phyloP scores from a whole-genome alignment of 345 rosid genomes.

The Kandelia obovata region DNA sequence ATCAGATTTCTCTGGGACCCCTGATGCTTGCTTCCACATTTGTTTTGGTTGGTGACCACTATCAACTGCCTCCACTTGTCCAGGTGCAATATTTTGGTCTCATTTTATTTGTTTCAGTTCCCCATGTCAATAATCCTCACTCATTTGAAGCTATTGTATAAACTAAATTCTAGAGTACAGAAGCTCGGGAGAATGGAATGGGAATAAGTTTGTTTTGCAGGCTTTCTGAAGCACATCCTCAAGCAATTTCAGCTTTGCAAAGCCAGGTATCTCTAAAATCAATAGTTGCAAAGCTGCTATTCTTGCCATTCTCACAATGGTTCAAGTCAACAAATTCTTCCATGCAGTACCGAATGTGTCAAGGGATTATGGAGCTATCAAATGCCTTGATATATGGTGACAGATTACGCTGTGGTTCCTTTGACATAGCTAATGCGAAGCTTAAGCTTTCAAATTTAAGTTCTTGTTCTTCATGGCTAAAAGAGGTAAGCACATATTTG shows the following conservation, averaged over 20 bases:
- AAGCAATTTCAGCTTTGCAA: constrained; percentile 88
- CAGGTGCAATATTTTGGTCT: constrained; percentile 44
- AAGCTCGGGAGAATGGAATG: constrained; percentile 94
- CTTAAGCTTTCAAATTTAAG: constrained; percentile 48
- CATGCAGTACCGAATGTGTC: constrained; percentile 92
- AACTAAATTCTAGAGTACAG: constrained; percentile 53
- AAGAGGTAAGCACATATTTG: constrained; percentile 40
- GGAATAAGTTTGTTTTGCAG: constrained; percentile 93
- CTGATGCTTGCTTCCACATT: constrained; percentile 77
- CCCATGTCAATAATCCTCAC: neutral
- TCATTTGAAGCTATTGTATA: constrained; percentile 15
- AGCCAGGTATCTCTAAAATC: constrained; percentile 65
- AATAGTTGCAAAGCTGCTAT: constrained; percentile 4
- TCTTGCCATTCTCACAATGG: constrained; percentile 4
- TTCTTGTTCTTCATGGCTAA: constrained; percentile 57
- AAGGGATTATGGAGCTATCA: constrained; percentile 86
- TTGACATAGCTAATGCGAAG: constrained; percentile 71
- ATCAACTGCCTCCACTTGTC: constrained; percentile 93
- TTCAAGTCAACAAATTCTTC: constrained; percentile 21
- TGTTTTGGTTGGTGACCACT: constrained; percentile 99
- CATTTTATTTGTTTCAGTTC: constrained; percentile 2
- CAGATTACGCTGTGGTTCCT: constrained; percentile 78
- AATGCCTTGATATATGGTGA: constrained; percentile 93
- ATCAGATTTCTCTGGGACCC: constrained; percentile 88
- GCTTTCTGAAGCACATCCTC: constrained; percentile 98